Conservation (phyloP, 768 basidiomycete species). For the Rossbeevera mucosa region DNA sequence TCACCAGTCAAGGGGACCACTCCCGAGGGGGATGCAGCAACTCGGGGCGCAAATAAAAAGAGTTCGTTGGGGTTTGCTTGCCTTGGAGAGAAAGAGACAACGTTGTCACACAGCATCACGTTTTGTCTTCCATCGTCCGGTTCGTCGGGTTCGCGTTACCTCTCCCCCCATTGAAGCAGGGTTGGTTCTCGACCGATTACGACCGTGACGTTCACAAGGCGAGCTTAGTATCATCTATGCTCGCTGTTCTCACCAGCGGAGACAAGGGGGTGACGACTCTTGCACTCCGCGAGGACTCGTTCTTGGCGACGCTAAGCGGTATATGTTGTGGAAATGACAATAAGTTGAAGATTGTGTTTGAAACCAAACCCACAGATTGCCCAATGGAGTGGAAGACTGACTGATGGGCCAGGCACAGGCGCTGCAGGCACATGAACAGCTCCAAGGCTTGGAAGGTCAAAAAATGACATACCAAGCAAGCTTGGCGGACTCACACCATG, state of each 20-base stretch:
- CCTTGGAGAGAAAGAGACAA: neutral
- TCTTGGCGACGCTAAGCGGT: neutral
- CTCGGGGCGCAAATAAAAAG: neutral
- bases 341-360: neutral
- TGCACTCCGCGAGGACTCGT: neutral
- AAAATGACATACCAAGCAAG: neutral
- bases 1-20: no score
- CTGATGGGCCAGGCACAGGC: slow-evolving; percentile 1
- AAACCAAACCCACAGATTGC: neutral
- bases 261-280: neutral
- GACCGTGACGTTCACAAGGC: neutral
- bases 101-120: neutral
- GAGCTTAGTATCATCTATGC: neutral
- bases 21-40: neutral
- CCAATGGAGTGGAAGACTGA: neutral
- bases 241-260: neutral
- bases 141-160: neutral
- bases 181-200: neutral
- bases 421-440: neutral
- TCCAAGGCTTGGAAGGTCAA: slow-evolving; percentile 4
- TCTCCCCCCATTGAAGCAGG: neutral
- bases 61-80: neutral
- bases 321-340: neutral
- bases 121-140: neutral
- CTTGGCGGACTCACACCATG: neutral